Conservation (phyloP, 345 rosid genomes). For the Populus nigra region DNA sequence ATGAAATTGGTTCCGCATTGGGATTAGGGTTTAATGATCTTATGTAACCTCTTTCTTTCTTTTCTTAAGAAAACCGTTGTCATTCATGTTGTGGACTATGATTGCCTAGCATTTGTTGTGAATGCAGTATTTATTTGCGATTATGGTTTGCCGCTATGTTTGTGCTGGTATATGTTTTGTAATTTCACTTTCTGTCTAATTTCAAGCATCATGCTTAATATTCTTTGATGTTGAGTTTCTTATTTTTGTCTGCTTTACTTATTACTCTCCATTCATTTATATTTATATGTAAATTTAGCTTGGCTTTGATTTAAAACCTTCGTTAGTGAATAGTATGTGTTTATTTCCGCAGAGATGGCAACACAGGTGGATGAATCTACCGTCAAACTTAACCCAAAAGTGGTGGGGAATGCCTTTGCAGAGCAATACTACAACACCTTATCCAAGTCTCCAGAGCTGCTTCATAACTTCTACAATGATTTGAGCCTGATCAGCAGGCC, state of each 20-base stretch:
- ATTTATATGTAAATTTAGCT: neutral
- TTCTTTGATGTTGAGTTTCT: neutral
- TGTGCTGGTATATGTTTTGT: neutral
- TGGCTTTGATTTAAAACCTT: neutral
- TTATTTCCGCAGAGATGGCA: conserved; percentile 12
- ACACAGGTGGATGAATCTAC: conserved; percentile 9
- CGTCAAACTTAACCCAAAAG: neutral
- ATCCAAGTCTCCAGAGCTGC: conserved; percentile 11
- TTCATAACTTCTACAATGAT: conserved; percentile 25
- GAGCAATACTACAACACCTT: conserved; percentile 25
- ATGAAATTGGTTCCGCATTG: neutral
- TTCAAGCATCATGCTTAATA: neutral
- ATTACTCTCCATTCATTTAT: neutral
- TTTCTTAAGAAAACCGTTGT: neutral
- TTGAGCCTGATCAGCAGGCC: conserved; percentile 22
- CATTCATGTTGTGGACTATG: neutral
- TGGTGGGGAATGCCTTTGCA: conserved; percentile 30
- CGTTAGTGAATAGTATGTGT: neutral
- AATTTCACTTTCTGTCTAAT: neutral
- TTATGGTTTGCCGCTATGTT: neutral
- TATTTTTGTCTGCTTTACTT: neutral
- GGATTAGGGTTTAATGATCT: neutral
- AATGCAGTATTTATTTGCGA: too few relatives aligned
- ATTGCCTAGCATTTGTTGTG: too few relatives aligned
- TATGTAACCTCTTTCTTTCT: neutral